Evolutionary conservation across 2,329 filamentous ascomycete species (phyloP), one percentile per base, ranked within the genome.

Genomic region (Paraconiothyrium sp.): DNA sequence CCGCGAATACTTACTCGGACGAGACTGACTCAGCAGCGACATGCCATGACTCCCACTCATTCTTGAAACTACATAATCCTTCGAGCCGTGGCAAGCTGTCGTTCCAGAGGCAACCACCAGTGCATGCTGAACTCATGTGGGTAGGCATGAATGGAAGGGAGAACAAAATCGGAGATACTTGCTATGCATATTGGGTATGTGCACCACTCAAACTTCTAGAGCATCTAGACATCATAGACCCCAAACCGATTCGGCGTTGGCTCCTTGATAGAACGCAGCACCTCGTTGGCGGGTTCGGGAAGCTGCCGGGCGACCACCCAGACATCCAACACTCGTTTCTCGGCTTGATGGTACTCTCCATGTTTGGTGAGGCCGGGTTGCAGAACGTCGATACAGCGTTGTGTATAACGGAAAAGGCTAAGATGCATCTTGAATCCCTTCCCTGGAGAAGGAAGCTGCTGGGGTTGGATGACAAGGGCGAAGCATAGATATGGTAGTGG

Each of bases 151-250:
- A 96, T 72, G 95, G 95, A 30, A 89, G 95, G 54, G 89, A 88
- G 75, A 97, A 97, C 81, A 99, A 99, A 78, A 85, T 90, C 51
- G 91, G 92, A 10, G 95, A 99, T 79, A 98, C 95, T 0, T 99
- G 95, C 80, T 99, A 99, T 78, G 90, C 89, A 24, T 99, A 94
- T 84, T 99, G 95, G 95, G 92, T 92, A 0, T 85, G 86, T 4
- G 93, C 88, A 1, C 88, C 93, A 54, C 76, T 78, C 10, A 65
- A 70, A 51, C 62, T 75, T 3, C 69, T 79, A 14, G 71, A 68
- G 14, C 69, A 85, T 59, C 78, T 84, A 13, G 76, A 84, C 1
- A 79, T 93, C n/a, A 79, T 93, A 32, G 84, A 90, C 60, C 77
- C 80, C 5, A 73, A 77, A 11, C 84, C 89, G 0, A 88, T 91